Evolutionary conservation across 345 rosid genomes (phyloP), one percentile per base, ranked within the genome.

Genomic region (Psidium guajava): DNA sequence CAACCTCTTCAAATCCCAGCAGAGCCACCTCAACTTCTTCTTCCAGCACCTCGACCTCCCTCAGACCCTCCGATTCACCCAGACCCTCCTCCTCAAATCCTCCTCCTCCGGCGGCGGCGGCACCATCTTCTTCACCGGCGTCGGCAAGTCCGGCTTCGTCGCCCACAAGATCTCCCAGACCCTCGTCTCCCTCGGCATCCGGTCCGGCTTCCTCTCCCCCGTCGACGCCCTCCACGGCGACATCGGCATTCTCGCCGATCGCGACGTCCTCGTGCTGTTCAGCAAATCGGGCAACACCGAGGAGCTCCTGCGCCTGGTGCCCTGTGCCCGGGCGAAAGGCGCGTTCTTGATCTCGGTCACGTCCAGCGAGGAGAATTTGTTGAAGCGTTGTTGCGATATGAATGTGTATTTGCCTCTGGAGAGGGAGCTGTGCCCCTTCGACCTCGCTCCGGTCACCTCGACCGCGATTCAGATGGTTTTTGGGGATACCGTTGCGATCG

Each of bases 401-500:
- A 92, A 94, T 83, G 98, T 98, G 86, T 94, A 90, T 90, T 92
- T 95, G 88, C 99, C 99, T 2, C 88, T 98, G 73, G 92, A 91
- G 92, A 94, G 96, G 89, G 99, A 98, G 85, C 84, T 98, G 50
- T 98, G 99, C 58, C 99, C 98, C 3, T 98, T 96, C 54, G 93
- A 97, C 92, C 89, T 98, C 59, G 99, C 98, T 9, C 99, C 99
- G 24, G 99, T 96, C 25, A 98, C 99, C 8, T 98, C 99, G 21
- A 96, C 95, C 22, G 99, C 98, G 54, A 98, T 98, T 36, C 99
- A 98, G 91, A 98, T 98, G 99, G 95, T 98, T 27, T 98, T 98
- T 36, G 99, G 99, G 82, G 99, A 98, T 88, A 96, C 99, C 21
- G 97, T 98, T 52, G 98, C 99, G 42, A 94, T 96, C 57, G 99